A percentile compares a stretch with the other conserved stretches of the same genome.
phyloP scores from a whole-genome alignment of 2,329 filamentous ascomycete species.

The Arthroderma uncinatum region DNA sequence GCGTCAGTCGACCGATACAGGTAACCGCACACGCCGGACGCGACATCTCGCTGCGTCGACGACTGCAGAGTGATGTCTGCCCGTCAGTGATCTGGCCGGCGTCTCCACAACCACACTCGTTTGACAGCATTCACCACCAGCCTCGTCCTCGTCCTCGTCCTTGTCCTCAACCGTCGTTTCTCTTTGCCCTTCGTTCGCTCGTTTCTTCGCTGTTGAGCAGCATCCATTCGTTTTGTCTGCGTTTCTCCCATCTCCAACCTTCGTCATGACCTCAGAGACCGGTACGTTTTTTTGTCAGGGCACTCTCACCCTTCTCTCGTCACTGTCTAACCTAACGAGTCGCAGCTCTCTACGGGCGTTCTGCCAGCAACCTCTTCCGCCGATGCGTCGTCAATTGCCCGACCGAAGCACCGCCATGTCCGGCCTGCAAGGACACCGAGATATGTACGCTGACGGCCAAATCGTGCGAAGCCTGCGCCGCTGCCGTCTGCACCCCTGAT shows the following conservation, averaged over 20 bases:
- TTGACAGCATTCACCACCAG: background rate
- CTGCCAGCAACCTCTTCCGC: conserved; percentile 38
- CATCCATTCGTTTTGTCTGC: background rate
- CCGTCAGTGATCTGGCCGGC: background rate
- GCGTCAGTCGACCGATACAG: too few species aligned
- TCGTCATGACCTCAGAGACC: background rate
- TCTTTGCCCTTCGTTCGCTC: background rate
- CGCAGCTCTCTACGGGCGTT: background rate
- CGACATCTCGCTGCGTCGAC: background rate
- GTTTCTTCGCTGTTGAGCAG: background rate
- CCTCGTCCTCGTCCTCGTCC: background rate
- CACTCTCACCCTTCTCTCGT: background rate
- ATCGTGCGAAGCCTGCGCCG: conserved; percentile 50
- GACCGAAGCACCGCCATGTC: conserved; percentile 44
- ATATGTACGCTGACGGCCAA: conserved; percentile 50
- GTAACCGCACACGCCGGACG: too few species aligned
- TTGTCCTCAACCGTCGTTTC: background rate
- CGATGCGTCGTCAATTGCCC: conserved; percentile 49
- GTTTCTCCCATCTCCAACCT: background rate
- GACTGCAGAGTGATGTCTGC: background rate
- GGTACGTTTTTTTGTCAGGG: background rate
- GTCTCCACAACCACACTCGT: conserved; percentile 1
- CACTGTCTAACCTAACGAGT: background rate
- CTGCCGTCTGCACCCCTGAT: conserved; percentile 41
- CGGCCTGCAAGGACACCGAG: conserved; percentile 44